Base-by-base conservation (phyloP, 1,284 basidiomycete genomes). In the Exobasidium rhododendri region DNA sequence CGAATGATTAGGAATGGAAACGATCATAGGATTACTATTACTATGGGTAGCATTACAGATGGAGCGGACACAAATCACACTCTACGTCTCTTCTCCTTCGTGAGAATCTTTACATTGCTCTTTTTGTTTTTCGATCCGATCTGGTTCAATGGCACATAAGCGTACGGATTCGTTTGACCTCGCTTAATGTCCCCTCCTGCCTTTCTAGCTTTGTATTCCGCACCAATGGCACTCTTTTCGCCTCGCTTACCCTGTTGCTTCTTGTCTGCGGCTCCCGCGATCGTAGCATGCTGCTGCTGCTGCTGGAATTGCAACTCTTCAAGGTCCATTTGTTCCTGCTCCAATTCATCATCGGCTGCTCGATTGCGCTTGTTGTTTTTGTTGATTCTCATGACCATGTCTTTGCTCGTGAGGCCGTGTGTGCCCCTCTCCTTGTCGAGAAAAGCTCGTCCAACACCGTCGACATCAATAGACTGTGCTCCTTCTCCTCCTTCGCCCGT, bases 301-400 rank as follows among this genome's bases (percentile, higher is more conserved):
- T 31, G 20, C 28, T 55, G 52, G 13, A 14, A 31, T 31, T 69
- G 72, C 47, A 64, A 62, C 2, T 73, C 73, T 35, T 77, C 77
- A 24, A 58, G 35, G 2, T 63, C 68, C 29, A 68, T 66, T 60
- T 71, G 66, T 51, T 69, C 71, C 22, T 64, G 32, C 46, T 75
- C 74, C 61, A 74, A 57, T 67, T 74, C 70, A 54, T 65, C 68
- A 47, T 79, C 77, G 22, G 68, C 65, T 46, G 69, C 74, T 31
- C 76, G 69, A 26, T 72, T 68, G 10, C 76, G 70, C 60, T 79
- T 79, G 67, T 74, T 79, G 74, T 97, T 91, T 82, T 97, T 97
- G 83, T 97, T 92, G 83, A 97, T 96, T 81, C 92, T 94, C 77
- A 97, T 83, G 40, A 86, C 87, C 20, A 96, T 96, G 64, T 87